A percentile compares a stretch with the other conserved stretches of the same genome.
phyloP scores from a whole-genome alignment of 345 rosid genomes.

The Salix udensis region DNA sequence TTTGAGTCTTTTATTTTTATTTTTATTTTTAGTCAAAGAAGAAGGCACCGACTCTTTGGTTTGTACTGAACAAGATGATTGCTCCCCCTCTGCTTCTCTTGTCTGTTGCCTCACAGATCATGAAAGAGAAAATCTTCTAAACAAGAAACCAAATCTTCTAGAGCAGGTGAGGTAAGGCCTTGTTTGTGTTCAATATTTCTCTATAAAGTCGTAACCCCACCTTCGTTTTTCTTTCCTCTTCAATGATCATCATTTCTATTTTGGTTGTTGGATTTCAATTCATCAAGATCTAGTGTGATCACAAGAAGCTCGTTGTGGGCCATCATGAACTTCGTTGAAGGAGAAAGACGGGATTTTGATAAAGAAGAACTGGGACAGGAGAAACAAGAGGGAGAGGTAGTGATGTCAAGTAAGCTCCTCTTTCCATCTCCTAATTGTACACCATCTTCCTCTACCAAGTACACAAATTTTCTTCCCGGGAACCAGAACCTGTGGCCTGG shows the following conservation, averaged over 20 bases:
- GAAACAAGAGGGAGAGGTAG: slow-evolving; percentile 25
- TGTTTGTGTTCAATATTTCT: neutral
- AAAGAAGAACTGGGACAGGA: slow-evolving; percentile 3
- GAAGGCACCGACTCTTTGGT: slow-evolving; percentile 37
- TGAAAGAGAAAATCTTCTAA: neutral
- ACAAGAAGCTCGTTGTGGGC: slow-evolving; percentile 20
- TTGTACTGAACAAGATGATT: neutral
- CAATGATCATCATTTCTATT: slow-evolving; percentile 11
- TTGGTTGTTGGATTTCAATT: slow-evolving; percentile 21
- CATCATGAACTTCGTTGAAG: slow-evolving; percentile 39
- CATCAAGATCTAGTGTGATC: slow-evolving; percentile 28
- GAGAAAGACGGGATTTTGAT: slow-evolving; percentile 27
- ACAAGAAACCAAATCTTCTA: slow-evolving; percentile 2
- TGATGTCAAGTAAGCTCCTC: slow-evolving; percentile 18
- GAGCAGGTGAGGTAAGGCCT: slow-evolving; percentile 32
- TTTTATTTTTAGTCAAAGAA: slow-evolving; percentile 30
- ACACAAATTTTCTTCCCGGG: slow-evolving; percentile 19
- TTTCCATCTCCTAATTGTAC: slow-evolving; percentile 23
- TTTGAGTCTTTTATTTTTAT: slow-evolving; percentile 10
- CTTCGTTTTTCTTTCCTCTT: slow-evolving; percentile 21
- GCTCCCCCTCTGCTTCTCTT: slow-evolving; percentile 12
- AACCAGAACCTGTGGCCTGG: slow-evolving; percentile 30
- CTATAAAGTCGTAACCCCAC: slow-evolving; percentile 5
- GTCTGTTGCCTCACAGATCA: slow-evolving; percentile 34
- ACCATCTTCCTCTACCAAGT: slow-evolving; percentile 23